phyloP scores from a whole-genome alignment of 2,329 filamentous ascomycete species.

The Plectosphaerella sp. region DNA sequence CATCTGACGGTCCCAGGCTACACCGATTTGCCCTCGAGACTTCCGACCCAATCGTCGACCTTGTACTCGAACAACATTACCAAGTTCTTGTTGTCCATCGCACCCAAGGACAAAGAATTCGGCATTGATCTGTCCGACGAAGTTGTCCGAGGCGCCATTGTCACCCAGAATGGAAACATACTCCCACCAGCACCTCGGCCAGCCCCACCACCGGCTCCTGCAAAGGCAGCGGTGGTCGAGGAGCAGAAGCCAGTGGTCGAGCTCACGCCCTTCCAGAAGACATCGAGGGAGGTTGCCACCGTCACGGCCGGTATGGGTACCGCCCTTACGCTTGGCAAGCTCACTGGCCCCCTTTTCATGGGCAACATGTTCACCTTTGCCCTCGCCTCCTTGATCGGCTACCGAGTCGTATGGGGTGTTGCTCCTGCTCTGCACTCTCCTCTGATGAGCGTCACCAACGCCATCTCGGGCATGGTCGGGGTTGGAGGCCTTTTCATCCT shows the following conservation, averaged over 20 bases:
- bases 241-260: constrained; percentile 57
- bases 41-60: constrained; percentile 85
- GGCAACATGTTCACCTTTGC: constrained; percentile 80
- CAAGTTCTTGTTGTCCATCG: constrained; percentile 80
- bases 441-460: constrained; percentile 90
- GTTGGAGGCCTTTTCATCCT: constrained; percentile 86
- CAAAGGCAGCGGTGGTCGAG: constrained; percentile 25
- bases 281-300: constrained; percentile 67
- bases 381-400: constrained; percentile 79
- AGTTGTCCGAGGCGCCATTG: constrained; percentile 80
- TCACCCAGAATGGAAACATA: constrained; percentile 72
- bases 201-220: constrained; percentile 48
- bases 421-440: constrained; percentile 79
- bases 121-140: constrained; percentile 79
- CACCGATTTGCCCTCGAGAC: constrained; percentile 79
- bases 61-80: constrained; percentile 93
- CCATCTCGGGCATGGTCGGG: constrained; percentile 87
- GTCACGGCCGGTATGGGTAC: constrained; percentile 76
- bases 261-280: constrained; percentile 78
- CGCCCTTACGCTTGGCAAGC: constrained; percentile 71
- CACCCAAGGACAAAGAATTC: constrained; percentile 72
- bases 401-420: constrained; percentile 86
- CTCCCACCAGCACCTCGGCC: constrained; percentile 72
- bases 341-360: constrained; percentile 83
- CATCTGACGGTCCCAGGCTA: constrained; percentile 51